Percentiles rank a stretch among this genome's conserved stretches.
These are phyloP conservation scores for Elaeis guineensis DNA, from an alignment of 176 grass and related monocot species.

Conservation along the genomic window DNA sequence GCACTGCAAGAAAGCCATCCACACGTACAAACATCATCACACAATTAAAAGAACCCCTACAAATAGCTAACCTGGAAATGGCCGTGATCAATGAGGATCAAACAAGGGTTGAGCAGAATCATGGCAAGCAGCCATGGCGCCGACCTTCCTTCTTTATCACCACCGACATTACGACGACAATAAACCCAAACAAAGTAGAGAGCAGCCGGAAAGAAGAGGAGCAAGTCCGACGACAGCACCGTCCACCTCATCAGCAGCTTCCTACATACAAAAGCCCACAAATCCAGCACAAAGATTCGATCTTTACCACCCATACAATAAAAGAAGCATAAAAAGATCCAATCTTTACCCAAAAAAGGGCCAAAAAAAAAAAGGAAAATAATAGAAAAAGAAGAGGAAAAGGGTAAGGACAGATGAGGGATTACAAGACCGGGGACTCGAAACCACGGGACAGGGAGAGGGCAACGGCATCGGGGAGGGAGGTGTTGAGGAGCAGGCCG, in stretches of 20 bases:
- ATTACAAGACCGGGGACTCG: conserved; percentile 61
- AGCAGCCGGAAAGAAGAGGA: conserved; percentile 62
- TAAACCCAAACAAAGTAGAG: conserved; percentile 69
- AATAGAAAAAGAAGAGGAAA: background rate
- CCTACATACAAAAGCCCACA: conserved; percentile 24
- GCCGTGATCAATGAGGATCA: conserved; percentile 76
- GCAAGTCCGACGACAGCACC: conserved; percentile 67
- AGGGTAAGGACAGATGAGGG: background rate
- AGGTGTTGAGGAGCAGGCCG: conserved; percentile 55
- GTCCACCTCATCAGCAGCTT: conserved; percentile 88
- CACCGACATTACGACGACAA: conserved; percentile 19
- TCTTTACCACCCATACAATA: background rate
- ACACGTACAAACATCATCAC: background rate
- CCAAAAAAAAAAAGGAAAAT: no score
- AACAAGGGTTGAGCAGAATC: conserved; percentile 66
- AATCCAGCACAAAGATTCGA: background rate
- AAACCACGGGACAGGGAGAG: conserved; percentile 69
- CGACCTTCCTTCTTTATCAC: conserved; percentile 7
- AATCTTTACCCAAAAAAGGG: no score
- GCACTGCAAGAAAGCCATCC: background rate
- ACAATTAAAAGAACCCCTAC: background rate
- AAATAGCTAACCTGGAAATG: conserved; percentile 68
- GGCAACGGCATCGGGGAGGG: conserved; percentile 56
- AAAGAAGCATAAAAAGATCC: no score
- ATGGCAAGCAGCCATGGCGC: conserved; percentile 72